Conservation (phyloP, 176 grass and related monocot genomes). For the Oryza officinalis region DNA sequence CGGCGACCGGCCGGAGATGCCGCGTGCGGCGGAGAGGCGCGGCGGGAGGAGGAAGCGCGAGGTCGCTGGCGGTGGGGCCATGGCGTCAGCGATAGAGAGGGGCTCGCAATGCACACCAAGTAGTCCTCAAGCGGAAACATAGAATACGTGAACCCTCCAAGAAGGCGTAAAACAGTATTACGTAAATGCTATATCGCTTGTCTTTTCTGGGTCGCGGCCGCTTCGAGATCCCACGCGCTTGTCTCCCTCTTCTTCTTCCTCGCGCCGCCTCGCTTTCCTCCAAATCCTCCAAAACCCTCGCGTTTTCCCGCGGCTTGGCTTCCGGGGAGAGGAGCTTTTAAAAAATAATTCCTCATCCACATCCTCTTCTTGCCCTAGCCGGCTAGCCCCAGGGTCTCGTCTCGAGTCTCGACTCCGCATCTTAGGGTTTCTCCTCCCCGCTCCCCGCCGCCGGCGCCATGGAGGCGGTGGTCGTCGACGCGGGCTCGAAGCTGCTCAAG, state of each 20-base stretch:
- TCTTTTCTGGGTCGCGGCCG: background rate
- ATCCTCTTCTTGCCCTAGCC: background rate
- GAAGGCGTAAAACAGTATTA: background rate
- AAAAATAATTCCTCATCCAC: background rate
- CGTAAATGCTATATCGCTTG: background rate
- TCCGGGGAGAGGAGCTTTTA: background rate
- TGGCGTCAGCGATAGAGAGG: background rate
- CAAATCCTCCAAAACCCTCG: constrained; percentile 28
- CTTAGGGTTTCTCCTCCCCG: constrained; percentile 32
- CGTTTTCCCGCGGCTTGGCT: constrained; percentile 35
- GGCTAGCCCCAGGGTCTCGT: background rate
- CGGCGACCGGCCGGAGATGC: background rate
- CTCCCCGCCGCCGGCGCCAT: constrained; percentile 37
- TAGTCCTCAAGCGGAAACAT: background rate
- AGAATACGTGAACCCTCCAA: background rate
- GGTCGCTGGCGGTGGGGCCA: background rate
- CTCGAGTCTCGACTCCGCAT: background rate
- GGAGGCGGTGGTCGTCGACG: constrained; percentile 94
- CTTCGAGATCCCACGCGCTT: background rate
- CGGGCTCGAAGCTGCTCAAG: constrained; percentile 96
- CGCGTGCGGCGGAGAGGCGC: constrained; percentile 21
- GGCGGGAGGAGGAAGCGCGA: constrained; percentile 19
- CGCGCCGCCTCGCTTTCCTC: background rate
- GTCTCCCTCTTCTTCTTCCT: background rate
- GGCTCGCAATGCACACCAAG: background rate